These are phyloP conservation scores for Trametes elegans DNA, from an alignment of 768 basidiomycete genomes.

Conservation along the genomic window DNA sequence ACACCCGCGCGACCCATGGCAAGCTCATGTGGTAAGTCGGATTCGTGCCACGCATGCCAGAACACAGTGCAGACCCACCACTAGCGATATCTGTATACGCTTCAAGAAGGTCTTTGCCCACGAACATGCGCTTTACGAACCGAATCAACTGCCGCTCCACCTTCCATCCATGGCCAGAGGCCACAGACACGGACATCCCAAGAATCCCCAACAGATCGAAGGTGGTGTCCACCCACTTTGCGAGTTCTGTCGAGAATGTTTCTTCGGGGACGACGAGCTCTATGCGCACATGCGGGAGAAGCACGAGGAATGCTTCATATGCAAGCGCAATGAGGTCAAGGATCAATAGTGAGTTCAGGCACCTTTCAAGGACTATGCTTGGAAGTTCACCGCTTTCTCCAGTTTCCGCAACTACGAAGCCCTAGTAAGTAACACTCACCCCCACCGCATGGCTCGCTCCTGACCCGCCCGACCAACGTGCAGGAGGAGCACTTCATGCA, in stretches of 20 bases:
- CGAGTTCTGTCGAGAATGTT: constrained; percentile 89
- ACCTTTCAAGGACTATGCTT: background rate
- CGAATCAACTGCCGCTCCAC: constrained; percentile 62
- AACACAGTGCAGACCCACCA: no score
- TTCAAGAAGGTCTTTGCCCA: constrained; percentile 94
- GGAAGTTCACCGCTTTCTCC: background rate
- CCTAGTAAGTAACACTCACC: constrained; percentile 45
- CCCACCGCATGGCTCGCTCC: background rate
- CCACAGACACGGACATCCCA: constrained; percentile 9
- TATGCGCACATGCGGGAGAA: constrained; percentile 88
- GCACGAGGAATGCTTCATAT: constrained; percentile 97
- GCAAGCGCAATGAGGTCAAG: constrained; percentile 74
- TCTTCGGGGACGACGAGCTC: constrained; percentile 92
- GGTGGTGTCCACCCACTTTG: constrained; percentile 78
- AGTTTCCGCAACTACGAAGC: constrained; percentile 82
- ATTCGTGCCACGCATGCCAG: no score
- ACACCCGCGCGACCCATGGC: constrained; percentile 73
- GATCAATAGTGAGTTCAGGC: constrained; percentile 78
- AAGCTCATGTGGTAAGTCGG: constrained; percentile 73
- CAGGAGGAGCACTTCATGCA: constrained; percentile 76
- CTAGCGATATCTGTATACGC: constrained; percentile 82
- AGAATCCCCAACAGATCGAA: constrained; percentile 55
- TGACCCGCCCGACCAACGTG: no score
- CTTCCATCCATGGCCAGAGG: constrained; percentile 60
- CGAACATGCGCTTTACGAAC: constrained; percentile 84